Conservation (phyloP, 805 yeast species). For the Ogataea degrootiae region DNA sequence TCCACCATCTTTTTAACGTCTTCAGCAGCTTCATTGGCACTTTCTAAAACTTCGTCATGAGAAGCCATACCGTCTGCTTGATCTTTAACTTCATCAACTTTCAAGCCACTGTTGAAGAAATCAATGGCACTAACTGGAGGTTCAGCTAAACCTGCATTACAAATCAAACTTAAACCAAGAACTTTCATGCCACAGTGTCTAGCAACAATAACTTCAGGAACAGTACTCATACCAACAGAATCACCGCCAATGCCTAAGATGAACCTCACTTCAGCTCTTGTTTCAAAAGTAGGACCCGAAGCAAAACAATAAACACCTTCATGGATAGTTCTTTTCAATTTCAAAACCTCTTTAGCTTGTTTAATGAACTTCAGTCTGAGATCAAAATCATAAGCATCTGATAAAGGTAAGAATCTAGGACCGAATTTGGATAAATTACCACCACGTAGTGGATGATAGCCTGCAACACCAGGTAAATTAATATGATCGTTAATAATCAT, state of each 20-base stretch:
- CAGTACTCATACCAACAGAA: constrained; percentile 97
- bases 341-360: constrained; percentile 40
- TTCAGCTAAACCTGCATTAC: constrained; percentile 73
- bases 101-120: constrained; percentile 18
- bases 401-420: constrained; percentile 80
- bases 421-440: constrained; percentile 78
- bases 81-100: constrained; percentile 35
- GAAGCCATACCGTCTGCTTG: constrained; percentile 73
- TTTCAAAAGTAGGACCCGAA: constrained; percentile 92
- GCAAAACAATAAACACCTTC: constrained; percentile 87
- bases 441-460: constrained; percentile 83
- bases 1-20: constrained; percentile 74
- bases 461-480: constrained; percentile 87
- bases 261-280: constrained; percentile 85
- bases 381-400: constrained; percentile 82
- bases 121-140: constrained; percentile 65
- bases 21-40: constrained; percentile 71
- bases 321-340: constrained; percentile 57
- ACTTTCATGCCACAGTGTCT: constrained; percentile 82
- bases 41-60: constrained; percentile 87
- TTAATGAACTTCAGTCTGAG: constrained; percentile 59
- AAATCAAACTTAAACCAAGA: constrained; percentile 79
- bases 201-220: constrained; percentile 91
- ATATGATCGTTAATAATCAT: constrained; percentile 90
- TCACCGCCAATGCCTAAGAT: constrained; percentile 76